Evolutionary conservation across 192 early-diverging fungal genomes (phyloP), one percentile per base, ranked within the genome.

Genomic region (Coemansia sp.): DNA sequence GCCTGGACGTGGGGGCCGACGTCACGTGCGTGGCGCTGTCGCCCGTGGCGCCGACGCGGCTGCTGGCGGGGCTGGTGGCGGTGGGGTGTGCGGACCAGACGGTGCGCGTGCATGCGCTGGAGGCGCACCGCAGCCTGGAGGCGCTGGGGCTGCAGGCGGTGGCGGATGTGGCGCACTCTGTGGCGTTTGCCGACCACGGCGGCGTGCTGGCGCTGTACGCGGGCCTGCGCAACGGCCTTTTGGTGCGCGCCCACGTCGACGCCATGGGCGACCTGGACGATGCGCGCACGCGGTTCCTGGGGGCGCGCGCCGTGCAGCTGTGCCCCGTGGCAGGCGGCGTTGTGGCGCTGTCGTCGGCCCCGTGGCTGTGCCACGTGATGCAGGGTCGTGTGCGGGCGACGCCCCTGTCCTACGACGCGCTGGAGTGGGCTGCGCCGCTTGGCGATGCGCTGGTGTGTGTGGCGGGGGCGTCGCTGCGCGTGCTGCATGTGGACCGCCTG

Each of bases 71-170:
- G 31, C 96, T 95, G 69, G 84, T 93, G 81, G 93, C 98, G 1
- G 94, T 93, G 10, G 98, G 95, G 24, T 97, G 93, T 74, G 90
- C 85, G 56, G 98, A 99, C 74, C 85, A 87, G 65, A 96, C 98
- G 1, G 95, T 99, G 10, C 86, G 98, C 34, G 85, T 98, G 35
- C 75, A 96, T 41, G 89, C 91, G 14, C 81, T 97, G 62, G 95
- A 95, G 50, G 88, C 93, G 6, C 86, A 90, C 34, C 83, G 75
- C 29, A 91, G 93, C 56, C 83, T 94, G 3, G 92, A 97, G 71
- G 73, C 91, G 21, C 73, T 94, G 21, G 87, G 87, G 57, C 85
- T 94, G 85, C 88, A 91, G 83, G 92, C 91, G 13, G 57, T 93
- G 9, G 87, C 84, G 48, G 88, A 87, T 1, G 70, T 80, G 7